Evolutionary conservation across 1,284 basidiomycete genomes (phyloP).

Genomic region (Polyporus tsugae): DNA sequence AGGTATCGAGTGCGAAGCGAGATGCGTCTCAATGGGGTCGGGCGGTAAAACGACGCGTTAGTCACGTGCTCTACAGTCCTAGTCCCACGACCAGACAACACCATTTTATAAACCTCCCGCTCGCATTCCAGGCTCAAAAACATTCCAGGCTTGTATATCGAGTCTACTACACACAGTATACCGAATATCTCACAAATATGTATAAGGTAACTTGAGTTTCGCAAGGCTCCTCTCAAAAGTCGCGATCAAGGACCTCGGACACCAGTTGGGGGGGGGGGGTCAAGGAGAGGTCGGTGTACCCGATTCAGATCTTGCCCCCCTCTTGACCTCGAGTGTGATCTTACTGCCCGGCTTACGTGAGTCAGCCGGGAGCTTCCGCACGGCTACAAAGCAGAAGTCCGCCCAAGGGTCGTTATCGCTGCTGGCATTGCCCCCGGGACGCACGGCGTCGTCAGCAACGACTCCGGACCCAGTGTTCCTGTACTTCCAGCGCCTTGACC

Average conservation of each 20-base stretch:
- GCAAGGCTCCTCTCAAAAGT: neutral
- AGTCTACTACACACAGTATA: too few species aligned
- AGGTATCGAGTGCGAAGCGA: neutral
- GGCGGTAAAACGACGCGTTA: too few species aligned
- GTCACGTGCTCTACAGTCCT: too few species aligned
- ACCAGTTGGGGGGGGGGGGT: slow-evolving; percentile 1
- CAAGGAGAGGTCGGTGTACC: slow-evolving; percentile 1
- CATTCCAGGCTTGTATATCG: too few species aligned
- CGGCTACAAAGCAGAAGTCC: slow-evolving; percentile 22
- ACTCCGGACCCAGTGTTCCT: slow-evolving; percentile 60
- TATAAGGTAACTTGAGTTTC: neutral
- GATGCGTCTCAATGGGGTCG: too few species aligned
- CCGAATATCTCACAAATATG: neutral
- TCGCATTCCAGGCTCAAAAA: too few species aligned
- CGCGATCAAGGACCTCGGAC: neutral
- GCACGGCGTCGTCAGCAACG: slow-evolving; percentile 50
- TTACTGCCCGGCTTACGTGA: slow-evolving; percentile 36
- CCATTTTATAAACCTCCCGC: too few species aligned
- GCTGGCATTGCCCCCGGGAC: slow-evolving; percentile 35
- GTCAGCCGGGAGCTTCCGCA: slow-evolving; percentile 42
- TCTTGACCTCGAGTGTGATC: slow-evolving; percentile 50
- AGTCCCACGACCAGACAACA: too few species aligned
- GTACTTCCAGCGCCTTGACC: slow-evolving; percentile 64
- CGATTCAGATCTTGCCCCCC: too few species aligned
- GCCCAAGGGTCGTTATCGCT: slow-evolving; percentile 59